Evolutionary conservation across 768 basidiomycete genomes (phyloP), one percentile per base, ranked within the genome.

Genomic region (Tubosaeta sp.): DNA sequence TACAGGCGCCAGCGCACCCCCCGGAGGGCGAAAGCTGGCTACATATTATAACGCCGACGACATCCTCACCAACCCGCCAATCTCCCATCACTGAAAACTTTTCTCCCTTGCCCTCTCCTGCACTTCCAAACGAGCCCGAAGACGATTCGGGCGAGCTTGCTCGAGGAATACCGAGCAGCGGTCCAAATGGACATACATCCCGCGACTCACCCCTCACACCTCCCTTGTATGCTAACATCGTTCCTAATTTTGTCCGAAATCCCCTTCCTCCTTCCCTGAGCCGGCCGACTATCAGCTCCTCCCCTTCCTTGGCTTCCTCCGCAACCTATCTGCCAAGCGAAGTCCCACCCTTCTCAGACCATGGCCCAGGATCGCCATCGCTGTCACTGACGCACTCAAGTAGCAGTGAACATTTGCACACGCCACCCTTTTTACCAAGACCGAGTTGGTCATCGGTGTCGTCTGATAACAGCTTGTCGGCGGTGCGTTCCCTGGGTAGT

Each of bases 1-100:
- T 43, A 49, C 62, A 48, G 42, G 46, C 46, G 11, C 43, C 62
- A 39, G 11, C 48, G 12, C 62, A 50, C 38, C 55, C 64, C 48
- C 51, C 57, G 1, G 65, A 61, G 47, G 65, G 65, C 43, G 64
- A 68, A 48, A 69, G 68, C 45, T 68, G 68, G 67, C 44, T 69
- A 14, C 63, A 63, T 43, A 44, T 68, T 48, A 57, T 61, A n/a
- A 69, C 65, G 12, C 63, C 69, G 2, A 58, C 64, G 6, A 6
- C 53, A 27, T 66, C 71, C 25, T 54, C 46, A 9, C 53, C 59
- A 22, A 63, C 68, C 1, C 52, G 52, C 25, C 42, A 49, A 43
- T 56, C 52, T 44, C 51, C 48, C 22, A 9, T 50, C 1, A 42
- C 49, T 3, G 60, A 70, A n/a, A 70, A 74, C 42, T 37, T 61